phyloP scores from a whole-genome alignment of 371 early-diverging fungal genomes.

The Rhizopus microsporus region DNA sequence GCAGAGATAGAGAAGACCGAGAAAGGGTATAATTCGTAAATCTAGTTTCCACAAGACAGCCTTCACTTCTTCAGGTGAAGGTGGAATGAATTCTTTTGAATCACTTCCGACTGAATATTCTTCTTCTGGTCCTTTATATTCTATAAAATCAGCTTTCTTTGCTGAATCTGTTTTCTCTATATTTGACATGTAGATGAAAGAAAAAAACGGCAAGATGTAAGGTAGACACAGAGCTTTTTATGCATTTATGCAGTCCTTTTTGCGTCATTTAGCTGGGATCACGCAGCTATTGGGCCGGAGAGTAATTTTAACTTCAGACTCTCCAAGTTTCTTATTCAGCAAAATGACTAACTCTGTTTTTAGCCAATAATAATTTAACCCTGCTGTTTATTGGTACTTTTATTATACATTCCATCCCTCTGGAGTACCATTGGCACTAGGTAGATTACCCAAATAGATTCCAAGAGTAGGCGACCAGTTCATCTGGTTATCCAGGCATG shows the following conservation, averaged over 20 bases:
- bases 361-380: neutral
- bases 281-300: too few relatives aligned
- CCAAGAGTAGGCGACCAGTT: slow-evolving; percentile 45
- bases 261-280: too few relatives aligned
- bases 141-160: neutral
- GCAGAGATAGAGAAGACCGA: slow-evolving; percentile 52
- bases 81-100: slow-evolving; percentile 4
- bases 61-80: slow-evolving; percentile 25
- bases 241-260: too few relatives aligned
- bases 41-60: slow-evolving; percentile 48
- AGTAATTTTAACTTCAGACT: too few relatives aligned
- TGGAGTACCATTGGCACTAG: slow-evolving; percentile 43
- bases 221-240: too few relatives aligned
- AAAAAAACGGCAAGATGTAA: too few relatives aligned
- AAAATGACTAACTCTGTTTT: slow-evolving; percentile 3
- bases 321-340: neutral
- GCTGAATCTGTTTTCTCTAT: too few relatives aligned
- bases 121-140: slow-evolving; percentile 3
- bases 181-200: too few relatives aligned
- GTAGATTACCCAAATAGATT: slow-evolving; percentile 31
- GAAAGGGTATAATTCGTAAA: slow-evolving; percentile 43
- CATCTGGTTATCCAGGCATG: slow-evolving; percentile 35
- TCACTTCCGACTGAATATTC: slow-evolving; percentile 8
- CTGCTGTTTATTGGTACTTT: neutral
- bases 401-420: slow-evolving; percentile 30